Evolutionary conservation across 164 flowering plant genomes (phyloP), one percentile per base, ranked within the genome.

Genomic region (Magnolia changhungtana): DNA sequence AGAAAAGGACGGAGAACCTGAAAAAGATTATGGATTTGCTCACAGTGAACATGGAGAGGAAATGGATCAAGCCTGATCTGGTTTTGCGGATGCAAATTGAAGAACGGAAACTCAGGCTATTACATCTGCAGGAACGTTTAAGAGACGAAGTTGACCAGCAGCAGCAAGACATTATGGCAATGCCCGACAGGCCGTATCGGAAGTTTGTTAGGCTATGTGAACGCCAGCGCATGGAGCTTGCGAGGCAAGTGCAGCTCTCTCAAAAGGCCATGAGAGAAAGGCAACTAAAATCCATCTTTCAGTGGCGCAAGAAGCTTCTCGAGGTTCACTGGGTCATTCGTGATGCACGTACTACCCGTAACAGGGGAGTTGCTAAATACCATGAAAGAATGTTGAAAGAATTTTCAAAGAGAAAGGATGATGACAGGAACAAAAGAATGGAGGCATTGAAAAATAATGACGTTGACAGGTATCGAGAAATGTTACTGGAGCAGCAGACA

Each of bases 401-500:
- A 82, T 96, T 94, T 67, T 96, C 99, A 18, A 96, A 96, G 85
- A 86, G 87, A 74, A 96, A 92, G 83, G 99, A 96, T 86, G 98
- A 91, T 79, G 97, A 89, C 77, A 82, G 95, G 21, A 90, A 84
- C 76, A 90, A 87, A 85, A 90, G 99, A 83, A 96, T 96, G 99
- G 99, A 96, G 76, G 99, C 99, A 27, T 83, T 96, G 87, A 96
- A 96, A 84, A 96, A 96, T 76, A 96, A 96, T 87, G 99, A 96
- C 84, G 98, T 96, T 55, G 98, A 94, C 27, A 92, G 99, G 80
- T 96, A 96, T 27, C 91, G 98, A 79, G 96, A 96, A 80, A 93
- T 96, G 94, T 77, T 96, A 81, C 78, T 94, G 81, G 97, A 96
- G 87, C 99, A 96, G 88, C 99, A 96, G 85, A 96, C 95, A 65